Base-by-base conservation (phyloP, 2,329 filamentous ascomycete genomes). In the Blumeriella jaapii region DNA sequence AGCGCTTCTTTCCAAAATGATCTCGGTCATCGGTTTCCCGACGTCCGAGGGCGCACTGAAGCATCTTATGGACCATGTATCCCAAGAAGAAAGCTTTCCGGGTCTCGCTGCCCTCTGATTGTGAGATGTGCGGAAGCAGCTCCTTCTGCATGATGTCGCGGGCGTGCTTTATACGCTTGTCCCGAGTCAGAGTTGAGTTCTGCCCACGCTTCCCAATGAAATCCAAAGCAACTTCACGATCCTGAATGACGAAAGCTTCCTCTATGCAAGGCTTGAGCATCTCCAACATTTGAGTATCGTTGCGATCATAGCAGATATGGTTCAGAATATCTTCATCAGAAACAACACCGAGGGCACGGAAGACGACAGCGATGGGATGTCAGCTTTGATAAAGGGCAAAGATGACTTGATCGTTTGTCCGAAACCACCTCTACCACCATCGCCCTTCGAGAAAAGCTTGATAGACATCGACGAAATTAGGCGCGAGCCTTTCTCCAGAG, bases 301-400 rank as follows among this genome's bases (percentile, higher is more conserved):
- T 91, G 45, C 85, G 78, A 55, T 96, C 87, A 59, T 93, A 95
- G 61, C 87, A 94, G 49, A 98, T 94, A 56, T 95, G 87, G 56
- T 95, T 95, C 29, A 98, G 68, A 45, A 98, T 98, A 55, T 98
- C 91, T 57, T 96, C 86, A 54, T 98, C 91, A 6, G 89, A 95
- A 4, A 98, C 89, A 20, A 98, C 82, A 50, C 91, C 91, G 10
- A 98, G 68, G 3, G 91, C 93, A 53, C 91, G 78, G 67, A 98
- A 98, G 38, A 96, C 87, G 46, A 96, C 83, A 40, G 82, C 89
- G 45, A 98, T 86, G 0, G 91, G 31, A 98, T 78, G 53, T 96
- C 89, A 3, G 77, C 71, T 63, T 93, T 94, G 61, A 96, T 82
- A 55, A 95, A 96, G 4, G 91, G 93, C 22, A 98, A 66, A 3